Conservation (phyloP, 2,329 filamentous ascomycete genomes). For the Blastomyces gilchristii region DNA sequence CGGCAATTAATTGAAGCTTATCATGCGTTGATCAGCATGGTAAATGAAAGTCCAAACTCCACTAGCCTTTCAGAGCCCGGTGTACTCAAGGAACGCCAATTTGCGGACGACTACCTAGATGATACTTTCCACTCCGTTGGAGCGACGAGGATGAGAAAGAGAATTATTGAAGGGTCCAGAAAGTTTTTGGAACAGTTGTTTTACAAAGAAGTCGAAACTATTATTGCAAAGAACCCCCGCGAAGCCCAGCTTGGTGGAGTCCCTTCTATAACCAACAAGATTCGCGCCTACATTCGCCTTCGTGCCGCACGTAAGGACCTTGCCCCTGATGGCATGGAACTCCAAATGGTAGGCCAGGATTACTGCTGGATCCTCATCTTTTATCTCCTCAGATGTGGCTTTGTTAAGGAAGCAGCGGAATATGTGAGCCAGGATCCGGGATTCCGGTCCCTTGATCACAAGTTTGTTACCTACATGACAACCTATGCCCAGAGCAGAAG, state of each 20-base stretch:
- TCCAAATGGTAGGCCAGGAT: constrained; percentile 71
- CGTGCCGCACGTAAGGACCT: constrained; percentile 72
- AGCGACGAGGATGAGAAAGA: constrained; percentile 60
- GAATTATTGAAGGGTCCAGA: constrained; percentile 70
- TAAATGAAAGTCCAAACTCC: constrained; percentile 57
- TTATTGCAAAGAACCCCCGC: constrained; percentile 71
- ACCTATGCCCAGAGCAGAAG: constrained; percentile 73
- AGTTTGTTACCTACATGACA: constrained; percentile 78
- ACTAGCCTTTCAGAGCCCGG: constrained; percentile 51
- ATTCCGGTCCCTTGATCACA: constrained; percentile 83
- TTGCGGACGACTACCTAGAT: constrained; percentile 65
- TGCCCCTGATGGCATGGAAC: constrained; percentile 65
- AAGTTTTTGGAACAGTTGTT: constrained; percentile 73
- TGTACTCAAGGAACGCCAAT: constrained; percentile 65
- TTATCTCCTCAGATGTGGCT: constrained; percentile 76
- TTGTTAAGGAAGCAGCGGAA: constrained; percentile 70
- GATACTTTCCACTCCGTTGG: constrained; percentile 55
- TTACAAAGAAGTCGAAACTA: constrained; percentile 62
- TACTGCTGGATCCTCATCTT: constrained; percentile 92
- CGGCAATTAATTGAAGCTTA: constrained; percentile 74
- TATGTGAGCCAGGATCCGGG: constrained; percentile 74
- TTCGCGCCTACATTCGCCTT: constrained; percentile 82
- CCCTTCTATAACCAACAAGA: constrained; percentile 78
- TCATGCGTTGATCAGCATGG: constrained; percentile 66
- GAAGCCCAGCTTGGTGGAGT: constrained; percentile 85